phyloP scores from a whole-genome alignment of 371 early-diverging fungal species.

The Sporodiniella umbellata region DNA sequence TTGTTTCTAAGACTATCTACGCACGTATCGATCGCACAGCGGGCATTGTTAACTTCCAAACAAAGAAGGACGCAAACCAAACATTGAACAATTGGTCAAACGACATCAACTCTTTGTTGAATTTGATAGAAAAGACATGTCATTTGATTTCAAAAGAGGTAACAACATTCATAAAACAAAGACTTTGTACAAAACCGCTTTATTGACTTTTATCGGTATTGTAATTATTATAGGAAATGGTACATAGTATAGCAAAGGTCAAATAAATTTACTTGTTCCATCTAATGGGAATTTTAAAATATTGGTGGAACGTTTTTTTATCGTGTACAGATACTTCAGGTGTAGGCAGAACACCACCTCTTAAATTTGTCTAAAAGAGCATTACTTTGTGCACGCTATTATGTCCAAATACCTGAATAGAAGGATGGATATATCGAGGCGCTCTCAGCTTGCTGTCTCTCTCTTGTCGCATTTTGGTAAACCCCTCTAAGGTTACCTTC shows the following conservation, averaged over 20 bases:
- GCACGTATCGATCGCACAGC: constrained; percentile 94
- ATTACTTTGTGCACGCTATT: not conserved
- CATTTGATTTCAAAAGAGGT: constrained; percentile 95
- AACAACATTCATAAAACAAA: not conserved
- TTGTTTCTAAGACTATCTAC: constrained; percentile 91
- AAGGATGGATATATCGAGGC: constrained; percentile 45
- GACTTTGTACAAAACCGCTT: not conserved
- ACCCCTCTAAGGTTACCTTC: constrained; percentile 22
- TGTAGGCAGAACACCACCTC: constrained; percentile 22
- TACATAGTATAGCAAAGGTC: constrained; percentile 72
- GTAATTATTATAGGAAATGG: constrained; percentile 82
- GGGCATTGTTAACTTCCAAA: constrained; percentile 85
- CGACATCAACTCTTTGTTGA: constrained; percentile 83
- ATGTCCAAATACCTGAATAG: constrained; percentile 33
- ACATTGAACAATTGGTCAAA: constrained; percentile 90
- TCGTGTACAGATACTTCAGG: constrained; percentile 18
- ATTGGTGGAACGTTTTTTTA: constrained; percentile 11
- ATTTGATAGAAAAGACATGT: constrained; percentile 91
- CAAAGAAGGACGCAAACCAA: constrained; percentile 81
- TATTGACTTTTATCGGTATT: too few relatives aligned
- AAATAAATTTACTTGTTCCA: constrained; percentile 42
- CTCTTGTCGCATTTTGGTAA: constrained; percentile 24
- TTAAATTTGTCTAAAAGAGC: constrained; percentile 16
- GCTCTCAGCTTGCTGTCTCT: constrained; percentile 32
- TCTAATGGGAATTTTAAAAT: constrained; percentile 24